phyloP scores from a whole-genome alignment of 495 filamentous ascomycete species.

The Talaromyces adpressus region DNA sequence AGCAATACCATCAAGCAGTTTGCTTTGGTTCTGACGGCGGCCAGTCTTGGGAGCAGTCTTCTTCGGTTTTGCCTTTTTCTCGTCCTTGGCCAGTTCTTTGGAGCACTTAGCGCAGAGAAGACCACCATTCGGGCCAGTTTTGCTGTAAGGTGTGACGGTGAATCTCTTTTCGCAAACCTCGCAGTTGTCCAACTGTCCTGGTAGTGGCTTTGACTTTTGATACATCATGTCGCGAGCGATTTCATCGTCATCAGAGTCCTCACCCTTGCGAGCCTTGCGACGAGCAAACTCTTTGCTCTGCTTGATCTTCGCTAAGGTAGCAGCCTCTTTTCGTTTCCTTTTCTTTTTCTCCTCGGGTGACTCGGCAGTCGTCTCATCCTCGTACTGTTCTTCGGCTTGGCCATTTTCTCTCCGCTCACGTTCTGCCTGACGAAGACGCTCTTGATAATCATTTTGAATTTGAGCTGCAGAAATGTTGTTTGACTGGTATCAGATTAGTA shows the following conservation, averaged over 20 bases:
- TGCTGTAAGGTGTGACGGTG: conserved; percentile 86
- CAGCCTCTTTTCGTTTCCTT: conserved; percentile 53
- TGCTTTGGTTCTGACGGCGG: conserved; percentile 68
- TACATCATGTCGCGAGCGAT: conserved; percentile 50
- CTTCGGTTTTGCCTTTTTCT: conserved; percentile 54
- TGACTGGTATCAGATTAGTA: conserved; percentile 36
- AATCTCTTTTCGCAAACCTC: conserved; percentile 82
- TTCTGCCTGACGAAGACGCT: conserved; percentile 36
- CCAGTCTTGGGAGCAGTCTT: conserved; percentile 45
- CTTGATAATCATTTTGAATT: conserved; percentile 60
- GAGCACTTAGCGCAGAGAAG: conserved; percentile 81
- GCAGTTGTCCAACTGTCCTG: conserved; percentile 86
- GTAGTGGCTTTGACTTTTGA: conserved; percentile 55
- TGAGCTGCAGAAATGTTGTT: conserved; percentile 85
- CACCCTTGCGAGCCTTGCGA: conserved; percentile 44
- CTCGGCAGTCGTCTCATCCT: conserved; percentile 21
- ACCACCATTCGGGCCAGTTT: conserved; percentile 72
- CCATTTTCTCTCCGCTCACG: conserved; percentile 17
- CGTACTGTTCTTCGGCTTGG: conserved; percentile 19
- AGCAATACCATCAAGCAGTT: conserved; percentile 67
- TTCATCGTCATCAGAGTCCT: conserved; percentile 37
- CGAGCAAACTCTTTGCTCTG: conserved; percentile 62
- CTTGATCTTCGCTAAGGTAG: conserved; percentile 69
- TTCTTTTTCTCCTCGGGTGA: conserved; percentile 51
- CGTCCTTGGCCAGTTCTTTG: conserved; percentile 60